Percentiles rank a stretch among this genome's conserved stretches.
Evolutionary conservation across 495 filamentous ascomycete genomes (phyloP).

Genomic region (Antarctomyces pellizariae): DNA sequence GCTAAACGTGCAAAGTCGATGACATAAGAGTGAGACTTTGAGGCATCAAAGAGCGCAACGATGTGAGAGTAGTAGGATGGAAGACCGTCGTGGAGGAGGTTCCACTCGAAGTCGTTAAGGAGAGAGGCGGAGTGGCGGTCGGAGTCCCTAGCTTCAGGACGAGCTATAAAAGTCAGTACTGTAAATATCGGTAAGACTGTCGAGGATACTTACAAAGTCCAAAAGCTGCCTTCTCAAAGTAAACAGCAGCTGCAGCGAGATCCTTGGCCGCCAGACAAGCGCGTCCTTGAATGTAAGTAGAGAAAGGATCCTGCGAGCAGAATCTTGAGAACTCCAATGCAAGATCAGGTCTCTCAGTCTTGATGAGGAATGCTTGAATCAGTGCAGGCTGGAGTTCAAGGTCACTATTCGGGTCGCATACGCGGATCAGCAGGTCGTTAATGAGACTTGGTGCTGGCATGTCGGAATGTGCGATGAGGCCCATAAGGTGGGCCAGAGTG

Average conservation of each 20-base stretch:
- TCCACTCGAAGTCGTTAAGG: conserved; percentile 45
- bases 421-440: conserved; percentile 23
- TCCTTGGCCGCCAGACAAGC: conserved; percentile 51
- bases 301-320: conserved; percentile 39
- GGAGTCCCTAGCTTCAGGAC: conserved; percentile 7
- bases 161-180: conserved; percentile 7
- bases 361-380: conserved; percentile 49
- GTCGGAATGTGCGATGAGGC: conserved; percentile 16
- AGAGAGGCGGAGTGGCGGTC: conserved; percentile 30
- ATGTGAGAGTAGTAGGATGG: conserved; percentile 75
- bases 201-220: conserved; percentile 42
- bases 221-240: conserved; percentile 66
- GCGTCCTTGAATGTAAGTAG: conserved; percentile 69
- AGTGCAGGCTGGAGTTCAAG: conserved; percentile 23
- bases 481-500: conserved; percentile 24
- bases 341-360: conserved; percentile 42
- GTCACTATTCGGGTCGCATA: conserved; percentile 20
- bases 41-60: conserved; percentile 54
- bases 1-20: conserved; percentile 66
- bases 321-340: conserved; percentile 56
- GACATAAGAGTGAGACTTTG: conserved; percentile 50
- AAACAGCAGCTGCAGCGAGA: conserved; percentile 41
- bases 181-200: too few species aligned
- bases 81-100: conserved; percentile 51
- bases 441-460: conserved; percentile 19